Conservation (phyloP, 2,329 filamentous ascomycete genomes). For the Epichloe gansuensis region DNA sequence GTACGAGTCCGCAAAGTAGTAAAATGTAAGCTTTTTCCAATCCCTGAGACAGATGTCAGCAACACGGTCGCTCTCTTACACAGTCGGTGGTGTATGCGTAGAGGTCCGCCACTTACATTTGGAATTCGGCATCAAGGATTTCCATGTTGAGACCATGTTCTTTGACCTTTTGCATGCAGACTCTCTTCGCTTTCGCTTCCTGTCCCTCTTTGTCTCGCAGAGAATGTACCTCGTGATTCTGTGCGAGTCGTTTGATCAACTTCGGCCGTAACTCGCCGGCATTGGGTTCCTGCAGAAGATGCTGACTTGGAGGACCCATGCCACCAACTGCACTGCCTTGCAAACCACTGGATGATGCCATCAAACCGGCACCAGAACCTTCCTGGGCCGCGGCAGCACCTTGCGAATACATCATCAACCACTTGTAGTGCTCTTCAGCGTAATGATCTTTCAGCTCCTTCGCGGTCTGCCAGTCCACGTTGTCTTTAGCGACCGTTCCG, state of each 20-base stretch:
- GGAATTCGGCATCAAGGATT: conserved; percentile 95
- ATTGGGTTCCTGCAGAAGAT: conserved; percentile 58
- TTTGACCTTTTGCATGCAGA: conserved; percentile 91
- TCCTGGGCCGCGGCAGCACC: conserved; percentile 53
- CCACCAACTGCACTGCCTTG: conserved; percentile 62
- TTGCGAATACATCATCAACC: conserved; percentile 97
- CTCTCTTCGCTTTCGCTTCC: conserved; percentile 91
- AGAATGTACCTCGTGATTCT: conserved; percentile 77
- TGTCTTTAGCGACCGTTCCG: conserved; percentile 79
- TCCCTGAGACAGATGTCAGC: conserved; percentile 48
- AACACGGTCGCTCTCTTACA: background rate
- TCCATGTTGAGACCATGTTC: conserved; percentile 96
- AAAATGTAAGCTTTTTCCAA: conserved; percentile 97
- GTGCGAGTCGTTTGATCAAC: conserved; percentile 89
- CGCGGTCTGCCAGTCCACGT: conserved; percentile 76
- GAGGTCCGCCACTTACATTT: conserved; percentile 60
- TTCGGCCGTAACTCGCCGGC: conserved; percentile 80
- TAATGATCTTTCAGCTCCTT: conserved; percentile 85
- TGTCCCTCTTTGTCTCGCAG: conserved; percentile 93
- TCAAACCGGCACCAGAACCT: conserved; percentile 45
- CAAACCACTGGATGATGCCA: conserved; percentile 49
- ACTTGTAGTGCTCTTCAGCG: conserved; percentile 91
- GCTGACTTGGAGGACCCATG: conserved; percentile 62
- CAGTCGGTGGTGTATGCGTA: too few species aligned
- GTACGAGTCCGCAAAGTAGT: conserved; percentile 95